Evolutionary conservation across 805 yeast species (phyloP).

Genomic region (Metschnikowia baotianmanensis): DNA sequence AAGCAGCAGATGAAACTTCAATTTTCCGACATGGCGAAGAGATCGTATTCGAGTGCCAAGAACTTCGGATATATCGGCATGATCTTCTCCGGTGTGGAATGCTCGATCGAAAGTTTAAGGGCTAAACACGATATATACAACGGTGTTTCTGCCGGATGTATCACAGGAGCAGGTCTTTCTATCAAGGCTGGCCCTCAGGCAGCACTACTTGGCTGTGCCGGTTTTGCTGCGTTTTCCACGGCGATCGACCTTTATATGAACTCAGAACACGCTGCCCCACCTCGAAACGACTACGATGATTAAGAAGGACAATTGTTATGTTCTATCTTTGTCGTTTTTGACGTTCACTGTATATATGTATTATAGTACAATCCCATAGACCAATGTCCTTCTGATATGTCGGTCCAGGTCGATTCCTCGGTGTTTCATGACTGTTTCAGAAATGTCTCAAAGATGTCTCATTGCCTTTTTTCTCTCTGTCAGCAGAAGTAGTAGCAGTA

Average conservation of each 20-base stretch:
- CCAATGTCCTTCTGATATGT: too few relatives aligned
- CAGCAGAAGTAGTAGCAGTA: slow-evolving; percentile 43
- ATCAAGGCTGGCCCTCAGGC: slow-evolving; percentile 92
- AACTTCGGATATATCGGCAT: slow-evolving; percentile 51
- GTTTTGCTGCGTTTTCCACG: slow-evolving; percentile 92
- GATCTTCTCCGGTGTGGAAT: slow-evolving; percentile 23
- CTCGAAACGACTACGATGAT: slow-evolving; percentile 79
- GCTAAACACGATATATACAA: slow-evolving; percentile 83
- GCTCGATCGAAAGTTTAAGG: slow-evolving; percentile 20
- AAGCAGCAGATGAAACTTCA: slow-evolving; percentile 90
- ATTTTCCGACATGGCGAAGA: slow-evolving; percentile 85
- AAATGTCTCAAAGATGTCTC: not conserved
- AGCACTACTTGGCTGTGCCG: slow-evolving; percentile 90
- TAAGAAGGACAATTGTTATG: too few relatives aligned
- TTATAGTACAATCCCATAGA: slow-evolving; percentile 8
- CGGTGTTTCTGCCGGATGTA: slow-evolving; percentile 90
- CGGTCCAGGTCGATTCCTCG: not conserved
- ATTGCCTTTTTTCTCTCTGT: not conserved
- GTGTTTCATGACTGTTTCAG: not conserved
- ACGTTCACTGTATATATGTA: slow-evolving; percentile 5
- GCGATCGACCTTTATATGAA: slow-evolving; percentile 45
- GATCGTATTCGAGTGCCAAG: slow-evolving; percentile 87
- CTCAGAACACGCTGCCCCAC: slow-evolving; percentile 50
- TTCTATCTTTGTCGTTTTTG: too few relatives aligned
- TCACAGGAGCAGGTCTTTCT: slow-evolving; percentile 96